Conservation (phyloP, 768 basidiomycete species). For the Tubosaeta sp. region DNA sequence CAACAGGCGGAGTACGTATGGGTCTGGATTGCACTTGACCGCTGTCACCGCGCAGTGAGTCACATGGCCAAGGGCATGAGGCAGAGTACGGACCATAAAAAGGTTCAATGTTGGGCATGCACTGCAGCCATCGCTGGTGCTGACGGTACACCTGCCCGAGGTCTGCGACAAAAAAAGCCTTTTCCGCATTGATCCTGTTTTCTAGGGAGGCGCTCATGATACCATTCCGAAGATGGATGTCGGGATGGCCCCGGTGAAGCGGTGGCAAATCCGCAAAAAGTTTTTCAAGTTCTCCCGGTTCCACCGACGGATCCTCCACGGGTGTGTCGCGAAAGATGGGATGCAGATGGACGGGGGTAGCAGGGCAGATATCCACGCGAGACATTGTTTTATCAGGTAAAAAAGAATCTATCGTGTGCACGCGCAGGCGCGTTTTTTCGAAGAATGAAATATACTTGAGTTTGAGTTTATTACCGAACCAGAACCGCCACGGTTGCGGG, state of each 20-base stretch:
- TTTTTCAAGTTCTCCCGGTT: constrained; percentile 34
- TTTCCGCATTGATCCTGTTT: constrained; percentile 72
- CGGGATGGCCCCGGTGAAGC: constrained; percentile 63
- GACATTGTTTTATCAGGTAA: constrained; percentile 43
- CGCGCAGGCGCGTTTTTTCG: constrained; percentile 22
- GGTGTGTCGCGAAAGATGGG: constrained; percentile 23
- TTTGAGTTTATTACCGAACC: constrained; percentile 54
- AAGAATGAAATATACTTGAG: constrained; percentile 22
- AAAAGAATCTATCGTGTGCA: constrained; percentile 22
- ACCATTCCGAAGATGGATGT: constrained; percentile 72
- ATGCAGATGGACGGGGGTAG: constrained; percentile 25
- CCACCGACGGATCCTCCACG: constrained; percentile 4
- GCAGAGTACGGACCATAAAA: constrained; percentile 72
- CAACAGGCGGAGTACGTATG: constrained; percentile 86
- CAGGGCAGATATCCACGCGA: constrained; percentile 46
- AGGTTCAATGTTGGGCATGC: constrained; percentile 83
- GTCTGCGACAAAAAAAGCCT: constrained; percentile 96
- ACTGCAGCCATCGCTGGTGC: constrained; percentile 73
- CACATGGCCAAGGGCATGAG: constrained; percentile 20
- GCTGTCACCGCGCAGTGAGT: constrained; percentile 45
- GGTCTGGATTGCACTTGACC: constrained; percentile 98
- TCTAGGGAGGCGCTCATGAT: constrained; percentile 60
- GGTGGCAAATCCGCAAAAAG: constrained; percentile 64
- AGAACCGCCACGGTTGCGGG: constrained; percentile 67
- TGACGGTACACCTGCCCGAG: constrained; percentile 83